These are phyloP conservation scores for Diaporthe sp. DNA, from an alignment of 2,329 filamentous ascomycete genomes.

Conservation along the genomic window DNA sequence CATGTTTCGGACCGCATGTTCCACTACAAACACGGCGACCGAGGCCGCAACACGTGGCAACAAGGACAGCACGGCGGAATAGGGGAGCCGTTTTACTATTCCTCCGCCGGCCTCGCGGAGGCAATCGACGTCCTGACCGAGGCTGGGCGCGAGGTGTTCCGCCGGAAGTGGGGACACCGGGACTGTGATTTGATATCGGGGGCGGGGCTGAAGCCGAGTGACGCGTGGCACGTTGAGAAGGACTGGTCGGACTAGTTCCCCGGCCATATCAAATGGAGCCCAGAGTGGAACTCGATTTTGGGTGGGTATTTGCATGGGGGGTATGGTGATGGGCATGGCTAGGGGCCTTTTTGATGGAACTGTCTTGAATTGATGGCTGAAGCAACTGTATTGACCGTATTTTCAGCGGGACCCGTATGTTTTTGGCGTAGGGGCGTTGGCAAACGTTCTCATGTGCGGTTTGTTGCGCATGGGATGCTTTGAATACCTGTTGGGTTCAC, in stretches of 20 bases:
- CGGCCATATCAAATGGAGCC: background rate
- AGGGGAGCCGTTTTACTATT: constrained; percentile 64
- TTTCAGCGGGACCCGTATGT: background rate
- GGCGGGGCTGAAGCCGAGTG: constrained; percentile 43
- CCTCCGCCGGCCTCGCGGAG: constrained; percentile 55
- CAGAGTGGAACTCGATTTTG: background rate
- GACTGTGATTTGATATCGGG: constrained; percentile 46
- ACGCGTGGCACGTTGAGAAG: constrained; percentile 50
- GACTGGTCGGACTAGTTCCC: constrained; percentile 43
- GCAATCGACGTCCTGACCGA: constrained; percentile 57
- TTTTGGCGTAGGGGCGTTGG: background rate
- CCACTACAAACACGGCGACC: constrained; percentile 53
- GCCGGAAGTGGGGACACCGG: constrained; percentile 54
- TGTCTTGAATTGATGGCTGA: background rate
- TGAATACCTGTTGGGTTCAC: background rate
- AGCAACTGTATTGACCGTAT: background rate
- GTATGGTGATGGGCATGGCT: background rate
- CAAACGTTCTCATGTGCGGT: background rate
- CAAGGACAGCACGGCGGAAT: constrained; percentile 59
- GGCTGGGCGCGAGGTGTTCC: constrained; percentile 52
- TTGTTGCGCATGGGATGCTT: background rate
- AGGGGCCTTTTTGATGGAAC: background rate
- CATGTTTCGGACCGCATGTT: constrained; percentile 50
- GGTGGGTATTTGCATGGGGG: background rate
- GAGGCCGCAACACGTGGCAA: constrained; percentile 64